Evolutionary conservation across 1,139 yeast species (phyloP).

Genomic region (Yamadazyma diddensiae): DNA sequence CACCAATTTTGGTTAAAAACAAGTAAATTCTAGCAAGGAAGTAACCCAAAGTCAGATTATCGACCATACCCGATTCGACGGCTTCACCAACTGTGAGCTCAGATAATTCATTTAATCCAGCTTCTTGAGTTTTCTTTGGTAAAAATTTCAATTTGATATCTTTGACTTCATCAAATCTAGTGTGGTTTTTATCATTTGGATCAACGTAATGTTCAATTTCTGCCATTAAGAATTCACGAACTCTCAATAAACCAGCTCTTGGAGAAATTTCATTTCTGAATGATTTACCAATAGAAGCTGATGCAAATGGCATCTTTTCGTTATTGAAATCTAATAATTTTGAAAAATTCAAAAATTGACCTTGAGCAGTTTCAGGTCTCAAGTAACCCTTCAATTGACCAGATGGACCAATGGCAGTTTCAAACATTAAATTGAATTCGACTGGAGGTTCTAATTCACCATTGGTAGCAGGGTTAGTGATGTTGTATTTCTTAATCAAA

Average conservation of each 20-base stretch:
- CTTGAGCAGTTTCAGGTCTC: constrained; percentile 99
- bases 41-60: constrained; percentile 95
- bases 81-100: constrained; percentile 85
- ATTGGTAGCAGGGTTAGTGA: constrained; percentile 88
- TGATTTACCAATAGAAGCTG: constrained; percentile 97
- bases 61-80: constrained; percentile 81
- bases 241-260: constrained; percentile 94
- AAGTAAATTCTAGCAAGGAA: constrained; percentile 89
- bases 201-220: constrained; percentile 99
- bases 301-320: constrained; percentile 97
- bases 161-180: constrained; percentile 72
- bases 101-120: constrained; percentile 70
- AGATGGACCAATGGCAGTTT: constrained; percentile 98
- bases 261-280: constrained; percentile 99
- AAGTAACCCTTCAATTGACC: constrained; percentile 93
- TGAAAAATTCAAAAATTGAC: constrained; percentile 94
- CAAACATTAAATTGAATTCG: constrained; percentile 98
- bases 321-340: constrained; percentile 94
- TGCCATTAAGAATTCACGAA: constrained; percentile 98
- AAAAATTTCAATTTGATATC: constrained; percentile 72
- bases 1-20: constrained; percentile 87
- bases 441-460: constrained; percentile 84
- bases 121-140: constrained; percentile 82
- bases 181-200: constrained; percentile 81
- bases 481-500: constrained; percentile 73